Conservation (phyloP, 345 rosid genomes). For the Acer yangbiense region DNA sequence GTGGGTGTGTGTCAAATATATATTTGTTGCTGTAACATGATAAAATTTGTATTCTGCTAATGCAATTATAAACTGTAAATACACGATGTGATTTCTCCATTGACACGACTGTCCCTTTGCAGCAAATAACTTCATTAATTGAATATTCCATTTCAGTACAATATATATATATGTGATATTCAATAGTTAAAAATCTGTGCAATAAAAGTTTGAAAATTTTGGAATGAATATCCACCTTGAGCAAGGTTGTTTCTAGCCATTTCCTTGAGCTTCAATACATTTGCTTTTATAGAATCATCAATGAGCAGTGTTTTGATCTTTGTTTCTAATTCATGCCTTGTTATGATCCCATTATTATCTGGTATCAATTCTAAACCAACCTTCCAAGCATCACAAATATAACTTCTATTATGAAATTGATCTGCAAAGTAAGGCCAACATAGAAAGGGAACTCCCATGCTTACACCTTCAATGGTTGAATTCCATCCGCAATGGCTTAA, state of each 20-base stretch:
- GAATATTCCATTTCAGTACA: too few species aligned
- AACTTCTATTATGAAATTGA: slow-evolving; percentile 35
- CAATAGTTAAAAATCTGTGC: background rate
- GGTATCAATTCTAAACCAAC: slow-evolving; percentile 15
- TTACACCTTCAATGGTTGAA: slow-evolving; percentile 35
- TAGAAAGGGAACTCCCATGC: slow-evolving; percentile 36
- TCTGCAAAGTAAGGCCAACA: slow-evolving; percentile 43
- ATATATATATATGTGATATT: background rate
- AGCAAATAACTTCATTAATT: too few species aligned
- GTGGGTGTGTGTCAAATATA: too few species aligned
- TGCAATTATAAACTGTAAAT: too few species aligned
- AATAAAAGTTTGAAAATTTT: slow-evolving; percentile 30
- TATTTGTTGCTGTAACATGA: too few species aligned
- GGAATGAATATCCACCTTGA: slow-evolving; percentile 36
- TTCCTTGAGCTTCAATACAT: slow-evolving; percentile 31
- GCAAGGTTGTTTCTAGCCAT: slow-evolving; percentile 10
- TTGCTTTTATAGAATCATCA: slow-evolving; percentile 21
- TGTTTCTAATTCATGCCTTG: slow-evolving; percentile 26
- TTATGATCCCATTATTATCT: slow-evolving; percentile 31
- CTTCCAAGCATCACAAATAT: slow-evolving; percentile 35
- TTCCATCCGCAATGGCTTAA: slow-evolving; percentile 47
- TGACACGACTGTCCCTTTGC: too few species aligned
- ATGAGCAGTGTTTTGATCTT: slow-evolving; percentile 19
- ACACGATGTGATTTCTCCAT: too few species aligned
- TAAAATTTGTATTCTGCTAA: too few species aligned